Percentiles rank a stretch among this genome's conserved stretches.
These are phyloP conservation scores for Xylariaceae sp. DNA, from an alignment of 2,329 filamentous ascomycete genomes.

Conservation along the genomic window DNA sequence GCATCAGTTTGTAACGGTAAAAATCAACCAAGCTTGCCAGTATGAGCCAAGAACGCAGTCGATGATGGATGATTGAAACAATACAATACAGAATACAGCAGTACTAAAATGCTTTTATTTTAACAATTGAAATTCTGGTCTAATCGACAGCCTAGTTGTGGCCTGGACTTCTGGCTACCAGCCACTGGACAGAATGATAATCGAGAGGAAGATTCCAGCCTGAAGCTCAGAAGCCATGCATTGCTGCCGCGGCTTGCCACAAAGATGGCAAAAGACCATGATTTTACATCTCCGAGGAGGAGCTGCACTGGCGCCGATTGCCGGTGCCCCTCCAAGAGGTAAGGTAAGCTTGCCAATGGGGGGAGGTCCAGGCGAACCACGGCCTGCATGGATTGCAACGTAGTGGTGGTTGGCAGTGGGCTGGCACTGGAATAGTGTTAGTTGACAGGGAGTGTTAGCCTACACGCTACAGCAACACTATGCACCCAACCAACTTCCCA, in stretches of 20 bases:
- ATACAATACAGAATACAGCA: too few species aligned
- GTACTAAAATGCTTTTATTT: too few species aligned
- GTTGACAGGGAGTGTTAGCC: too few species aligned
- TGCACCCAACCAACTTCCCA: neutral
- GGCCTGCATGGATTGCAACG: too few species aligned
- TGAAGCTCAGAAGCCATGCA: slow-evolving; percentile 4
- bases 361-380: slow-evolving; percentile 14
- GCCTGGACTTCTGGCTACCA: neutral
- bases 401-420: neutral
- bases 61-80: too few species aligned
- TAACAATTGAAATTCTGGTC: too few species aligned
- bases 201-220: neutral
- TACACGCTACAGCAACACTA: too few species aligned
- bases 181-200: neutral
- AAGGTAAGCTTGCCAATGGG: slow-evolving; percentile 10
- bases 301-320: too few species aligned
- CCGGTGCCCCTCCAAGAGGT: too few species aligned
- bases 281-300: slow-evolving; percentile 15
- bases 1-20: neutral
- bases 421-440: too few species aligned
- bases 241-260: slow-evolving; percentile 1
- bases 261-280: slow-evolving; percentile 7
- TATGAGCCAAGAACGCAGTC: neutral
- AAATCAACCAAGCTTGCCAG: neutral
- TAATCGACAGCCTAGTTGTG: neutral